Conservation (phyloP, 1,284 basidiomycete genomes). For the Cryptococcus deneoformans region DNA sequence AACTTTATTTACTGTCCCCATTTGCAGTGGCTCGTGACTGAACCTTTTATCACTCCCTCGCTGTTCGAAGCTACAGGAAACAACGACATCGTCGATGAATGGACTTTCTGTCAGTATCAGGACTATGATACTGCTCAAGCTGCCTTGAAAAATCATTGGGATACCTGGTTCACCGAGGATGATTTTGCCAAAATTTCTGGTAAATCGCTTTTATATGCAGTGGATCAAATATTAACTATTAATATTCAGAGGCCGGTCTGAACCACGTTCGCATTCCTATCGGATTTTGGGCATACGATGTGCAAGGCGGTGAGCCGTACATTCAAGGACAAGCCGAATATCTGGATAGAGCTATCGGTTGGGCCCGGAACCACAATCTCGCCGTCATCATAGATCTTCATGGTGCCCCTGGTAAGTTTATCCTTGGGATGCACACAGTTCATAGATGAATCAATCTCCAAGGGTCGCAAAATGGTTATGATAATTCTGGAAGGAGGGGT, state of each 20-base stretch:
- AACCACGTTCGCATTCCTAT: conserved; percentile 83
- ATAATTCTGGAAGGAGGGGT: conserved; percentile 77
- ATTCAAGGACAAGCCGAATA: conserved; percentile 65
- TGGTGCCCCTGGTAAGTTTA: conserved; percentile 61
- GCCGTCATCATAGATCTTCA: conserved; percentile 69
- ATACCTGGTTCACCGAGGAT: conserved; percentile 65
- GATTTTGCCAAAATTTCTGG: conserved; percentile 86
- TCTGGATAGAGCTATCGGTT: conserved; percentile 62
- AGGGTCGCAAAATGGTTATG: conserved; percentile 70
- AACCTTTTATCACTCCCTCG: conserved; percentile 60
- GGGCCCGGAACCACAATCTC: conserved; percentile 71
- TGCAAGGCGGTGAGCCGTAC: conserved; percentile 75
- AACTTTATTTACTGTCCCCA: neutral
- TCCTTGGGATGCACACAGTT: no score
- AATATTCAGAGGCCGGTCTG: conserved; percentile 56
- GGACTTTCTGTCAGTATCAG: conserved; percentile 60
- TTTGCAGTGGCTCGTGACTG: conserved; percentile 15
- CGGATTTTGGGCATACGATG: conserved; percentile 77
- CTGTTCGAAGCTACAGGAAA: conserved; percentile 80
- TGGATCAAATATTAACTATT: neutral
- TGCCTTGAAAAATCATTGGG: conserved; percentile 43
- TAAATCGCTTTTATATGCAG: conserved; percentile 15
- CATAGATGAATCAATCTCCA: no score
- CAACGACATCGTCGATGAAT: conserved; percentile 70
- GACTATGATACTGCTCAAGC: conserved; percentile 32